phyloP scores from a whole-genome alignment of 2,329 filamentous ascomycete genomes.

The Botrytis sinoallii region DNA sequence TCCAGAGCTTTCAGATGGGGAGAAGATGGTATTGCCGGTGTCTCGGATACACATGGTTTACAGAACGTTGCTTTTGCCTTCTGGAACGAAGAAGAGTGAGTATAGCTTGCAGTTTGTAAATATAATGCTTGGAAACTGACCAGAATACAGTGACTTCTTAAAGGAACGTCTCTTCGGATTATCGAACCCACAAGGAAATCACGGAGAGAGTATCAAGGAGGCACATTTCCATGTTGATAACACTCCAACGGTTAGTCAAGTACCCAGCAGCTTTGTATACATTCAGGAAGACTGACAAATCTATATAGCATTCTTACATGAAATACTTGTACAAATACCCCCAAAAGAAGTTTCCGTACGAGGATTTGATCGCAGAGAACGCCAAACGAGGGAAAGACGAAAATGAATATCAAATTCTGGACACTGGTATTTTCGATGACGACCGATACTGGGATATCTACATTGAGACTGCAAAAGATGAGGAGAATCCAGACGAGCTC shows the following conservation, averaged over 20 bases:
- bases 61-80: slow-evolving; percentile 95
- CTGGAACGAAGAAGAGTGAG: slow-evolving; percentile 95
- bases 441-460: slow-evolving; percentile 95
- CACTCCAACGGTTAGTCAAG: slow-evolving; percentile 55
- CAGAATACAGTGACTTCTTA: slow-evolving; percentile 67
- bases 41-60: slow-evolving; percentile 84
- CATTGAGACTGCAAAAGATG: slow-evolving; percentile 93
- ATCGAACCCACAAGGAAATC: slow-evolving; percentile 94
- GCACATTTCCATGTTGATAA: slow-evolving; percentile 96
- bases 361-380: slow-evolving; percentile 83
- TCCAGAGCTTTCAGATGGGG: slow-evolving; percentile 92
- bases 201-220: slow-evolving; percentile 96
- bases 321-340: slow-evolving; percentile 98
- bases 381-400: slow-evolving; percentile 72
- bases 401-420: slow-evolving; percentile 85
- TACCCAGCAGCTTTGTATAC: background rate
- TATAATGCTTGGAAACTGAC: slow-evolving; percentile 41
- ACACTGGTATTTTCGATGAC: slow-evolving; percentile 85
- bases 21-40: slow-evolving; percentile 93
- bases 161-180: slow-evolving; percentile 94
- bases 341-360: slow-evolving; percentile 85
- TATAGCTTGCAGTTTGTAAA: slow-evolving; percentile 21
- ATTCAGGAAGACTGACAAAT: slow-evolving; percentile 20
- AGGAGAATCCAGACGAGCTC: slow-evolving; percentile 85
- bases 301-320: slow-evolving; percentile 87